A percentile compares a stretch with the other conserved stretches of the same genome.
These are phyloP conservation scores for Exophiala oligosperma DNA, from an alignment of 2,329 filamentous ascomycete species.

Conservation along the genomic window DNA sequence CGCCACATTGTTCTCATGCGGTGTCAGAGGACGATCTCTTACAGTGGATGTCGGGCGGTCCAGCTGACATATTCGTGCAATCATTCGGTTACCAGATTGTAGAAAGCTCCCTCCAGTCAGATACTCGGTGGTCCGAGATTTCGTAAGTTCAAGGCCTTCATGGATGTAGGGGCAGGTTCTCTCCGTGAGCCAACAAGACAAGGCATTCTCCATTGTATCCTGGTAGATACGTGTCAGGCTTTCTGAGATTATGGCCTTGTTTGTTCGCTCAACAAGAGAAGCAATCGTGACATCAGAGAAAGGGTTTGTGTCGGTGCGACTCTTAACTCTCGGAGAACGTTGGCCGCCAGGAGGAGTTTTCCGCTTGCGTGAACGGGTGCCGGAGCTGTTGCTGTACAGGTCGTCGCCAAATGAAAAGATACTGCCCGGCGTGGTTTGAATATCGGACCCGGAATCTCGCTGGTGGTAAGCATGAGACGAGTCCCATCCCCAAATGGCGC, in stretches of 20 bases:
- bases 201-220: slow-evolving; percentile 21
- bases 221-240: slow-evolving; percentile 21
- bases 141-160: slow-evolving; percentile 5
- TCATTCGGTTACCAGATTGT: slow-evolving; percentile 18
- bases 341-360: slow-evolving; percentile 12
- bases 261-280: slow-evolving; percentile 36
- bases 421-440: neutral
- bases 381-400: neutral
- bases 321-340: slow-evolving; percentile 4
- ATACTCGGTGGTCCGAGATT: neutral
- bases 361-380: slow-evolving; percentile 12
- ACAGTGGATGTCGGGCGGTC: slow-evolving; percentile 10
- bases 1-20: slow-evolving; percentile 11
- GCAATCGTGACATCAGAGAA: slow-evolving; percentile 18
- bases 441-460: neutral
- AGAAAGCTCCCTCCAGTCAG: neutral
- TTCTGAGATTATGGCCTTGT: slow-evolving; percentile 39
- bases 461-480: neutral
- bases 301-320: neutral
- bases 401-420: neutral
- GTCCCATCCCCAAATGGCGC: neutral
- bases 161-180: slow-evolving; percentile 37
- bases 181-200: slow-evolving; percentile 24
- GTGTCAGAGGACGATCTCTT: slow-evolving; percentile 6
- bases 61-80: slow-evolving; percentile 16